Evolutionary conservation across 2,329 filamentous ascomycete genomes (phyloP), one percentile per base, ranked within the genome.

Genomic region (Microcyclospora tardicrescens): DNA sequence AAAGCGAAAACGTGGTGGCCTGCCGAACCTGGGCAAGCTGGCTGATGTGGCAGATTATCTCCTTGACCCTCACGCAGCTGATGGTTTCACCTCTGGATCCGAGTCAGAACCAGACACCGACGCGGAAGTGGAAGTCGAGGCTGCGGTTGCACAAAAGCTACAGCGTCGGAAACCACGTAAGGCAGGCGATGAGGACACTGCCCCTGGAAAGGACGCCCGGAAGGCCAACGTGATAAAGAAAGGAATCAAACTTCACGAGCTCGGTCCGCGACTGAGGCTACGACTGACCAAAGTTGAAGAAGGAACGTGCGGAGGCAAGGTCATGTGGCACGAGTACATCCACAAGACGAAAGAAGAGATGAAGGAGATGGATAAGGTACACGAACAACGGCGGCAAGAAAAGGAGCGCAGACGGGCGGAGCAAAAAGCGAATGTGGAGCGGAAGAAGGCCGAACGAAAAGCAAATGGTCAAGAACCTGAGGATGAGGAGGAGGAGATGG

Each of bases 291-390:
- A 98, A 66, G 87, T 98, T 4, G 91, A 98, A 57, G 91, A 98
- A 52, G 91, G 89, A 1, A 63, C 96, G 6, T 95, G 86, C 53
- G 73, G 75, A 16, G 91, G 91, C 36, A 91, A 85, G 59, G 74
- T 94, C 40, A 84, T 98, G 82, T 98, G 91, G 91, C 91, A 98
- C 61, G 86, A 95, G 58, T 93, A 85, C 57, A 78, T 96, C 38
- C 75, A 80, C 57, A 98, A 98, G 71, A 77, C 76, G 6, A 77
- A 77, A 50, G 72, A 75, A 13, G 87, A 98, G 60, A 66, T 85
- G 40, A 74, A 79, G 56, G 75, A 81, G 46, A 63, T 95, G 51
- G 87, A 96, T 50, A 75, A 79, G 65, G 73, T 76, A 49, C 96
- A 91, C 84, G 80, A 86, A 49, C 66, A 81, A 63, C 73, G 76